phyloP scores from a whole-genome alignment of 805 yeast genomes.

The Wickerhamiella galacta region DNA sequence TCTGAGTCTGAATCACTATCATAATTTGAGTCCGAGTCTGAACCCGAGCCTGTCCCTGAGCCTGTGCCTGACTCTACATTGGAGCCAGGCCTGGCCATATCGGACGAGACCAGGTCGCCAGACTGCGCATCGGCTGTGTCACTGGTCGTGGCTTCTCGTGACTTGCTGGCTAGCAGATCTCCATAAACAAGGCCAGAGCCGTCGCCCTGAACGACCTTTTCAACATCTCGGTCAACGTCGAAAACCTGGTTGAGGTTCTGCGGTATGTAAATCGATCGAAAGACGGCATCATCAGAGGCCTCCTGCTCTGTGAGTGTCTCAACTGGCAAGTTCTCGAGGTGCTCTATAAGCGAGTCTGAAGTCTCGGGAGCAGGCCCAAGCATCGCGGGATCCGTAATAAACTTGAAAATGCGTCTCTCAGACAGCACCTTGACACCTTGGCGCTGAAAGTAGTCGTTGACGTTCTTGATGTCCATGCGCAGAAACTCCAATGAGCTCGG shows the following conservation, averaged over 20 bases:
- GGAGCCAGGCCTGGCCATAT: conserved; percentile 6
- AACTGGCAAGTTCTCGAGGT: conserved; percentile 14
- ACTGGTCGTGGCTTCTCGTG: no score
- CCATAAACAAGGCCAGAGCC: conserved; percentile 42
- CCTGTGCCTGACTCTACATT: conserved; percentile 12
- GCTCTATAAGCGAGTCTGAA: conserved; percentile 14
- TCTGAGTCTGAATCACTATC: conserved; percentile 21
- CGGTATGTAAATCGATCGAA: conserved; percentile 67
- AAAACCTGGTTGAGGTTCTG: conserved; percentile 38
- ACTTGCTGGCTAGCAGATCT: conserved; percentile 16
- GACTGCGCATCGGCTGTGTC: conserved; percentile 33
- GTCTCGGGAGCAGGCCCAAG: conserved; percentile 22
- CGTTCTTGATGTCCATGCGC: conserved; percentile 94
- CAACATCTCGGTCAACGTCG: conserved; percentile 60
- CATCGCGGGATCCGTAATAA: conserved; percentile 29
- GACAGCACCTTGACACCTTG: conserved; percentile 63
- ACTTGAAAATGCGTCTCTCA: conserved; percentile 67
- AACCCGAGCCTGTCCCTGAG: no score
- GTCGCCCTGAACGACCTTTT: conserved; percentile 15
- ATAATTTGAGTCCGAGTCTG: conserved; percentile 4
- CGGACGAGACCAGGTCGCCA: conserved; percentile 22
- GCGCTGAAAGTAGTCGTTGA: conserved; percentile 69
- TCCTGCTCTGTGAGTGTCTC: conserved; percentile 24
- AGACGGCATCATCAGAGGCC: conserved; percentile 68
- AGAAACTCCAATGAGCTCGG: conserved; percentile 90